Evolutionary conservation across 257 asterid species (phyloP).

Genomic region (Haberlea rhodopensis): DNA sequence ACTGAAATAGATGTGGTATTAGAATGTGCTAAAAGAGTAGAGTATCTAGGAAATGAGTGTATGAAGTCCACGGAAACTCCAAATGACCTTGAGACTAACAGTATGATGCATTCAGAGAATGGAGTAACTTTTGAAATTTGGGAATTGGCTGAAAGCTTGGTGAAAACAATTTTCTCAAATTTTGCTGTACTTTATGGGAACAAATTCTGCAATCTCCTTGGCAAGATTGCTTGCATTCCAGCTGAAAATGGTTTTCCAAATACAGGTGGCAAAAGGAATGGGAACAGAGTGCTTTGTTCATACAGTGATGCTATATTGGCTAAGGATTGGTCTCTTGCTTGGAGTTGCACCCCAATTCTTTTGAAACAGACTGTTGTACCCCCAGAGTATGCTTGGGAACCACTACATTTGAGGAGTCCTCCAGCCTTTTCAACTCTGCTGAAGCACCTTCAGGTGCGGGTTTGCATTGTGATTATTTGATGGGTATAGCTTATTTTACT

Average conservation of each 20-base stretch:
- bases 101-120: constrained; percentile 52
- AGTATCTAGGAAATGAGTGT: constrained; percentile 81
- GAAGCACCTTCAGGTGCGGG: constrained; percentile 75
- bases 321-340: constrained; percentile 96
- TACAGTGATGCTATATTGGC: constrained; percentile 70
- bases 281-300: constrained; percentile 83
- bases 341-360: constrained; percentile 91
- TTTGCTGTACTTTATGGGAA: constrained; percentile 85
- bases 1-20: constrained; percentile 76
- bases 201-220: constrained; percentile 81
- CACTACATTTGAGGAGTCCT: constrained; percentile 84
- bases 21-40: constrained; percentile 91
- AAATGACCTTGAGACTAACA: constrained; percentile 56
- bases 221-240: constrained; percentile 83
- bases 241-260: constrained; percentile 89
- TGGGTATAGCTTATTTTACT: constrained; percentile 22
- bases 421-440: constrained; percentile 67
- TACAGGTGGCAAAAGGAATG: constrained; percentile 61
- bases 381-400: constrained; percentile 93
- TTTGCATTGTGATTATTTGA: constrained; percentile 26
- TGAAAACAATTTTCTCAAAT: constrained; percentile 71
- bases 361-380: constrained; percentile 76
- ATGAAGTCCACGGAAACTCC: constrained; percentile 44
- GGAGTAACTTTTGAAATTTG: constrained; percentile 82
- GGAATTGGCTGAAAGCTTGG: constrained; percentile 80